Evolutionary conservation across 148 eudicot species (phyloP), one percentile per base, ranked within the genome.

Genomic region (Chenopodium suecicum): DNA sequence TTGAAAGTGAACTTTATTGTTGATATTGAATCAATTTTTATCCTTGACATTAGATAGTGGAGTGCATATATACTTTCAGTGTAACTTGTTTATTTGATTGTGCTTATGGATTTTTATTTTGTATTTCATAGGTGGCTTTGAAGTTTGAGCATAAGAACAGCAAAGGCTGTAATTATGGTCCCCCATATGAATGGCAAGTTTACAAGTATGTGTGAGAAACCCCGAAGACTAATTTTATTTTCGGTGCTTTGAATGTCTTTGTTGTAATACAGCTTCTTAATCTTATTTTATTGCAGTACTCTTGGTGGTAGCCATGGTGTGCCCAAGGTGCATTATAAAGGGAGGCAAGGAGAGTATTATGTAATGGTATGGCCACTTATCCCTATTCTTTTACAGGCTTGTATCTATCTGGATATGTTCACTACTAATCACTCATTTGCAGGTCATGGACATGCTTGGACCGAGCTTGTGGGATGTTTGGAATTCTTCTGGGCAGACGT

Each of bases 391-490:
- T 60, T 44, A 9, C 69, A 52, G n/a, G 31, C 80, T 72, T 20
- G 23, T 64, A 20, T 20, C 48, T 25, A 23, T 34, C 6, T 80
- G 75, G 78, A 56, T 34, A 50, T 71, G 4, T 82, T 29, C 79
- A 12, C 78, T 76, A 76, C 47, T 78, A 48, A 27, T 71, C 22
- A 37, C 54, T 73, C 52, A 4, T 86, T 65, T 87, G 75, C 78
- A 94, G 98, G 98, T 94, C 60, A 94, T 94, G 98, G 98, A 92
- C 92, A 92, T 94, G 91, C 92, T 94, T 64, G 98, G 98, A 78
- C 98, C 98, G 66, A 94, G 98, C 84, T 90, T 94, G 80, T 94
- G 98, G 98, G 98, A 94, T 91, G 94, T 94, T 9, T 94, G 98
- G 98, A 94, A 94, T 88, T 78, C 93, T 76, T 94, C 96, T 16